phyloP scores from a whole-genome alignment of 2,329 filamentous ascomycete genomes.

The Emydomyces testavorans region DNA sequence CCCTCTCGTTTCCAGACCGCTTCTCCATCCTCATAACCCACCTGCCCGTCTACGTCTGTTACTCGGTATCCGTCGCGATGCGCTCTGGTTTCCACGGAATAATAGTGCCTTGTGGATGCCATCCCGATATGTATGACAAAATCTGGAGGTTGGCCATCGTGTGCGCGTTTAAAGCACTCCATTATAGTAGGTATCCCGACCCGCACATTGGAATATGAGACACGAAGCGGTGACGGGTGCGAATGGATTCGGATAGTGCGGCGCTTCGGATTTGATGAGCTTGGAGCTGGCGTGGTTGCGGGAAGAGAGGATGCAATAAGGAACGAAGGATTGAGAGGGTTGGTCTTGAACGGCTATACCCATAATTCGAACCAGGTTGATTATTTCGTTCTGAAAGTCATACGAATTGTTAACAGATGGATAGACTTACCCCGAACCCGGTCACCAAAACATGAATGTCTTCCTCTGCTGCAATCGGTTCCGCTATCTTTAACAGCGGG shows the following conservation, averaged over 20 bases:
- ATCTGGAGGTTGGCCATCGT: constrained; percentile 44
- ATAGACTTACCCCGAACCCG: constrained; percentile 34
- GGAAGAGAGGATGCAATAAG: constrained; percentile 64
- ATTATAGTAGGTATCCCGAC: constrained; percentile 54
- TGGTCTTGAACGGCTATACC: constrained; percentile 64
- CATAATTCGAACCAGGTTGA: not conserved
- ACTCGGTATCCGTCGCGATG: constrained; percentile 62
- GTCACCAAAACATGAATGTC: constrained; percentile 42
- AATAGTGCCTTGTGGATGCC: constrained; percentile 53
- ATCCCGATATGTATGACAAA: constrained; percentile 69
- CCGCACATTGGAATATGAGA: constrained; percentile 58
- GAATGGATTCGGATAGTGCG: constrained; percentile 33
- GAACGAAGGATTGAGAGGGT: constrained; percentile 67
- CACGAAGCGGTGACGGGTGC: constrained; percentile 56
- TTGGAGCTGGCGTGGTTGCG: constrained; percentile 43
- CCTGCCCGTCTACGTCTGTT: constrained; percentile 53
- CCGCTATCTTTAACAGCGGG: not conserved
- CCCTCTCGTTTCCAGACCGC: constrained; percentile 39
- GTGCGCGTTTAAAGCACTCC: constrained; percentile 31
- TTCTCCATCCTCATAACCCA: constrained; percentile 36
- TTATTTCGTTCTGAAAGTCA: not conserved
- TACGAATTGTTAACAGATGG: not conserved
- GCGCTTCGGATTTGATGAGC: constrained; percentile 18
- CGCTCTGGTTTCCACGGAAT: constrained; percentile 58
- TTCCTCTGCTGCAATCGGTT: constrained; percentile 18